phyloP scores from a whole-genome alignment of 177 flowering plant genomes.

The Vitis hybrid region DNA sequence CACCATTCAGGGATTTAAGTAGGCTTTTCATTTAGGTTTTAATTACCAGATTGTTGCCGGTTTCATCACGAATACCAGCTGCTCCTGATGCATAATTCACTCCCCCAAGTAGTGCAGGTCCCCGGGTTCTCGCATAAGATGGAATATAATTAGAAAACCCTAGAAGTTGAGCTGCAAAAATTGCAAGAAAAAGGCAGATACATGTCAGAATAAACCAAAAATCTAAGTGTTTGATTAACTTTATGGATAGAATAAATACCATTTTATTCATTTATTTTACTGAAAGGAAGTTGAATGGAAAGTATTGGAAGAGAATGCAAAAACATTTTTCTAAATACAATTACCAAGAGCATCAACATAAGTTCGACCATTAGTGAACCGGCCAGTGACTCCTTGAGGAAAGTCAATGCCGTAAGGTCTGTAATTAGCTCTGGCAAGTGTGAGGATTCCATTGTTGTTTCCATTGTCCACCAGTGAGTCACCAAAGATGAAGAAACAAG shows the following conservation, averaged over 20 bases:
- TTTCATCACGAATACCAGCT: conserved; percentile 82
- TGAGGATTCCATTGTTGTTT: conserved; percentile 71
- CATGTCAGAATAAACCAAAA: background rate
- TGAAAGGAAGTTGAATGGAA: background rate
- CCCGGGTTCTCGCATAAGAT: conserved; percentile 45
- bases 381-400: conserved; percentile 66
- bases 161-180: conserved; percentile 67
- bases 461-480: conserved; percentile 94
- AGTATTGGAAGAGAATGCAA: background rate
- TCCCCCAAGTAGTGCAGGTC: conserved; percentile 56
- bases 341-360: conserved; percentile 72
- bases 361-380: conserved; percentile 88
- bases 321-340: background rate
- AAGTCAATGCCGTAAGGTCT: conserved; percentile 86
- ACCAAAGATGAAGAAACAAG: conserved; percentile 83
- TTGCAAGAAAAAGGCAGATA: background rate
- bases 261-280: too few relatives aligned
- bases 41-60: conserved; percentile 77
- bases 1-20: too few relatives aligned
- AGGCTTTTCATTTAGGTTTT: background rate
- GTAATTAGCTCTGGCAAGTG: conserved; percentile 81
- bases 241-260: too few relatives aligned
- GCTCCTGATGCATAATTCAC: conserved; percentile 89
- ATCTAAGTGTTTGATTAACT: background rate
- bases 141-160: conserved; percentile 72